Evolutionary conservation across 352 stramenopile genomes (phyloP), one percentile per base, ranked within the genome.

Genomic region (Pythium inflatum): DNA sequence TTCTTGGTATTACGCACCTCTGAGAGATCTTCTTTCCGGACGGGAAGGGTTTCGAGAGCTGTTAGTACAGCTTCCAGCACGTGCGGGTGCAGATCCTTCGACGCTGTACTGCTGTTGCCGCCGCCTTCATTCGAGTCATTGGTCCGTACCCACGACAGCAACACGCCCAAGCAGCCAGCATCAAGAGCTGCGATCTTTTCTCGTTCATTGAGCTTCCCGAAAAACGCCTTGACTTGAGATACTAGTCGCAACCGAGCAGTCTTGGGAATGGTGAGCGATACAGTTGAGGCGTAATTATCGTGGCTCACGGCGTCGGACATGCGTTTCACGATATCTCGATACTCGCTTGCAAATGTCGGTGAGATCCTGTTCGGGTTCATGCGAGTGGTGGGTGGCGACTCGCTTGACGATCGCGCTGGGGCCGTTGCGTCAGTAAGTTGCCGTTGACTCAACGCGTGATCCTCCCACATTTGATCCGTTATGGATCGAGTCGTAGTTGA

Each of bases 241-340:
- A 94, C 81, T 12, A 94, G 60, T 5, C 88, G 76, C 59, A 95
- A 56, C 38, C 87, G 88, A 18, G 81, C 83, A 1, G 86, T 94
- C 46, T 94, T 95, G 3, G 88, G 83, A 46, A 93, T 93, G 22
- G 78, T 77, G 28, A 93, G 57, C 20, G 87, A 73, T 16, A 92
- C 86, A 0, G 83, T 92, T 16, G 83, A 93, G 13, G 88, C 86
- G 58, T 94, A 94, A 50, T 91, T 83, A 65, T 95, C 88, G 62
- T 80, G 80, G 28, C 70, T 86, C 2, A 81, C 83, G 1, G 88
- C 88, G 56, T 90, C 77, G 8, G 75, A 27, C 88, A 95, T 95
- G 20, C 84, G 67, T 38, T 91, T 86, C 5, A 77, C 77, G 22
- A 95, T 65, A 30, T 81, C 82, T 27, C 80, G 80, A 58, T 87